These are phyloP conservation scores for Entelexis sorbosivorans DNA, from an alignment of 1,139 yeast genomes.

Conservation along the genomic window DNA sequence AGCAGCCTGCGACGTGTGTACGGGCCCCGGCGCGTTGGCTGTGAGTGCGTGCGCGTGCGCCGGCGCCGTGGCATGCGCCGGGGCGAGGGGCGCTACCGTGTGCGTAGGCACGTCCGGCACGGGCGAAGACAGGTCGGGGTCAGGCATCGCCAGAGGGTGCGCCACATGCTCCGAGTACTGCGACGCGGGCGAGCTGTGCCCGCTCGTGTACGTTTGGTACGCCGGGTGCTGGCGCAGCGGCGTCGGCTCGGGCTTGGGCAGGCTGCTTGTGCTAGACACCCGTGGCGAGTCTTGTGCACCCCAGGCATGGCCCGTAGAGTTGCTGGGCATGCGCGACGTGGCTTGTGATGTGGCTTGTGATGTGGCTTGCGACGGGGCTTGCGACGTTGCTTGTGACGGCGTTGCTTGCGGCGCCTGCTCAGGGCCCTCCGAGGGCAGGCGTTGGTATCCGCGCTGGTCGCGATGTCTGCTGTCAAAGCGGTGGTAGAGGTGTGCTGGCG, in stretches of 20 bases:
- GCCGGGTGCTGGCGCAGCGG: not conserved
- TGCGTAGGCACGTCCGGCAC: not conserved
- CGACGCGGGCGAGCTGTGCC: not conserved
- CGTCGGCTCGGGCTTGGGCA: not conserved
- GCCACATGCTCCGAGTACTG: not conserved
- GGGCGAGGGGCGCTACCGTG: not conserved
- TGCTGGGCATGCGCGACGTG: not conserved
- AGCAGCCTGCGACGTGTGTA: too few relatives aligned
- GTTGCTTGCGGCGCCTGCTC: not conserved
- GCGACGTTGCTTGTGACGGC: not conserved
- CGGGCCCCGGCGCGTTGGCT: too few relatives aligned
- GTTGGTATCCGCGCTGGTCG: not conserved
- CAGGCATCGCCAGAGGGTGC: not conserved
- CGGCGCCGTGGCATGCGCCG: not conserved
- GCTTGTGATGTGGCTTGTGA: too few relatives aligned
- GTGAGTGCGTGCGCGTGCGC: not conserved
- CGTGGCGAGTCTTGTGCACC: not conserved
- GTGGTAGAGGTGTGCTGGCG: conserved; percentile 1
- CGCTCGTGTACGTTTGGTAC: not conserved
- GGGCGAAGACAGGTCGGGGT: not conserved
- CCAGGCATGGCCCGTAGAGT: not conserved
- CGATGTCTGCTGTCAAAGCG: not conserved
- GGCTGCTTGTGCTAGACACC: not conserved
- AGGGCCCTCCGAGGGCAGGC: not conserved
- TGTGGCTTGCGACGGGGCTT: too few relatives aligned